Evolutionary conservation across 2,329 filamentous ascomycete species (phyloP), one percentile per base, ranked within the genome.

Genomic region (Colletotrichum spinosum): DNA sequence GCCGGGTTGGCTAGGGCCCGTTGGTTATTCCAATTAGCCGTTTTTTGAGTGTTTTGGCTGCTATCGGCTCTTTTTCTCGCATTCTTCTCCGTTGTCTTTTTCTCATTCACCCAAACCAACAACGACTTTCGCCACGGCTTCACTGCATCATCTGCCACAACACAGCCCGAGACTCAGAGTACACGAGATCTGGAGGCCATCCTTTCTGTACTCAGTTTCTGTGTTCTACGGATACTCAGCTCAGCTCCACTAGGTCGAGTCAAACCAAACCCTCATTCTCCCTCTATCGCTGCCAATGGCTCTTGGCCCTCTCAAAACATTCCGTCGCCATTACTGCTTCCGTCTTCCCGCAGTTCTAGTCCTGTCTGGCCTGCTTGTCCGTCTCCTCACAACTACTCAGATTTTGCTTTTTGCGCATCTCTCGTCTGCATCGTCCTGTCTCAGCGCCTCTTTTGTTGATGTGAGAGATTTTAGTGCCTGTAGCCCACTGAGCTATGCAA

Each of bases 371-470:
- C 34, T 55, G 25, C 15, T 34, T 39, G 51, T 52, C 62, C 62
- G 57, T 61, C 62, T 61, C 57, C 46, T 65, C 45, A 53, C 25
- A 55, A 15, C 34, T 52, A 52, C 58, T 52, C 25, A 9, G 56
- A 39, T 6, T 56, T 65, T 65, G 58, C 62, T 65, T 65, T 65
- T 65, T 56, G 58, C 62, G 62, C 58, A 65, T 65, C 62, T 62
- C 52, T 65, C 62, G 48, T 56, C 39, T 65, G 58, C 62, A 62
- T 65, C 62, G 49, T 56, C 57, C 62, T 65, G 62, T 65, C 54
- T 65, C 62, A 65, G 57, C 58, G 62, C 62, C 57, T 62, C 62
- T 48, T 52, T 65, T 55, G 25, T 25, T 39, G 45, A 55, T 41
- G 38, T 55, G 57, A 52, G 51, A 38, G 39, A 12, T 46, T 60